Evolutionary conservation across 805 yeast species (phyloP).

Genomic region (Ogataea saltuana): DNA sequence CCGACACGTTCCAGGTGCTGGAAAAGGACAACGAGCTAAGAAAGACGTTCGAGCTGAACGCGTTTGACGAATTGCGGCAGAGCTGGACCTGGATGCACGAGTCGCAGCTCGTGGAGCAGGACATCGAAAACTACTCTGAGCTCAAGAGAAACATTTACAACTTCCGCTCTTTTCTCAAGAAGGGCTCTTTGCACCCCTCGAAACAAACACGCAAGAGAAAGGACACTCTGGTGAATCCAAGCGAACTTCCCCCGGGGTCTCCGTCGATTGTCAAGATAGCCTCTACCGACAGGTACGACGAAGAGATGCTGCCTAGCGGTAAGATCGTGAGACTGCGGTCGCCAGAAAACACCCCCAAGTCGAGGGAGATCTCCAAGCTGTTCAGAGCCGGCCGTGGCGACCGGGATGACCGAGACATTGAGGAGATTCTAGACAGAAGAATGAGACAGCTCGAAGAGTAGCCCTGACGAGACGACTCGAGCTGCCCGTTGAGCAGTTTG

Average conservation of each 20-base stretch:
- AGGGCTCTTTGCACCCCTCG: constrained; percentile 38
- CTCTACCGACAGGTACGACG: constrained; percentile 41
- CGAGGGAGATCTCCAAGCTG: constrained; percentile 22
- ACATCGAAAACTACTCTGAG: constrained; percentile 23
- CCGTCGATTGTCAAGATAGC: constrained; percentile 37
- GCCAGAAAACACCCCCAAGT: constrained; percentile 27
- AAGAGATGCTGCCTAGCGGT: constrained; percentile 76
- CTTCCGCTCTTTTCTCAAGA: constrained; percentile 34
- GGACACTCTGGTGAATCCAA: constrained; percentile 45
- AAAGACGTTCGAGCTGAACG: constrained; percentile 66
- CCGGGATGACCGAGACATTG: constrained; percentile 54
- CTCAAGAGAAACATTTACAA: constrained; percentile 24
- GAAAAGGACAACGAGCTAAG: constrained; percentile 72
- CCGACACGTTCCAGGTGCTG: constrained; percentile 73
- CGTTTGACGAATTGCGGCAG: constrained; percentile 71
- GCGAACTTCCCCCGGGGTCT: constrained; percentile 54
- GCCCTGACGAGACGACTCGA: too few relatives aligned
- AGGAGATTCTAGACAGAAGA: constrained; percentile 37
- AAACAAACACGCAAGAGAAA: constrained; percentile 47
- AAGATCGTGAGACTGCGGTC: constrained; percentile 48
- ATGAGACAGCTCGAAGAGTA: constrained; percentile 4
- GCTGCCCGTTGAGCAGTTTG: too few relatives aligned
- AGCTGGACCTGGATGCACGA: constrained; percentile 68
- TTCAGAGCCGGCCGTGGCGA: constrained; percentile 38
- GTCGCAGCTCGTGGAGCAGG: constrained; percentile 30